Evolutionary conservation across 2,329 filamentous ascomycete species (phyloP), one percentile per base, ranked within the genome.

Genomic region (Trichoderma aggressivum): DNA sequence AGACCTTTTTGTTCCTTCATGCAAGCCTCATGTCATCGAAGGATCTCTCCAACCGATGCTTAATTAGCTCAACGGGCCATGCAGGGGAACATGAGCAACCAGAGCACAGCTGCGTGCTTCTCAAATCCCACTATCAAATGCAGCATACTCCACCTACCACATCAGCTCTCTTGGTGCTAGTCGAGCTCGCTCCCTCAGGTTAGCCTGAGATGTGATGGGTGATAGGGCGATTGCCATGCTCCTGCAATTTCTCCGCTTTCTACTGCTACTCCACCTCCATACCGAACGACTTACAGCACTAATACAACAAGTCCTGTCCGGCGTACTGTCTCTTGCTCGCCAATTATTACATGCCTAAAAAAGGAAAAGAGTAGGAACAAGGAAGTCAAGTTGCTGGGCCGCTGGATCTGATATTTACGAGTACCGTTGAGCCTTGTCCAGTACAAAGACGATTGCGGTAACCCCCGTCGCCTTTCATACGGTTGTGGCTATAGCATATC

Each of bases 171-270:
- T 53, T 69, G 21, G 56, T 61, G 56, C 53, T 70, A 64, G 61
- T 28, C 26, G 36, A 58, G 36, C 43, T 65, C 60, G 24, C 34
- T 65, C 50, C 61, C 60, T 70, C 59, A 63, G 58, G 58, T 63
- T 70, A 47, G 58, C 67, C 50, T 59, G 59, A 59, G 59, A 60
- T 65, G 50, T 70, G 61, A 65, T 70, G 61, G 53, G 60, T 64
- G 68, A 70, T 70, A 63, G 60, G 66, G 60, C 60, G 61, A 70
- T 30, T 59, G 7, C 36, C 68, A 70, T 56, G 60, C 68, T 70
- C 68, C 61, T 64, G 68, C 68, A 64, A 70, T 70, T 65, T 70
- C 60, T 70, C 68, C 53, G 68, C 68, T 43, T 59, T 21, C 34
- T 50, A 30, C 56, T 12, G 18, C 28, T 34, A 14, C 67, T 58